Conservation (phyloP, 176 grass and related monocot genomes). For the Triticum dicoccoides region DNA sequence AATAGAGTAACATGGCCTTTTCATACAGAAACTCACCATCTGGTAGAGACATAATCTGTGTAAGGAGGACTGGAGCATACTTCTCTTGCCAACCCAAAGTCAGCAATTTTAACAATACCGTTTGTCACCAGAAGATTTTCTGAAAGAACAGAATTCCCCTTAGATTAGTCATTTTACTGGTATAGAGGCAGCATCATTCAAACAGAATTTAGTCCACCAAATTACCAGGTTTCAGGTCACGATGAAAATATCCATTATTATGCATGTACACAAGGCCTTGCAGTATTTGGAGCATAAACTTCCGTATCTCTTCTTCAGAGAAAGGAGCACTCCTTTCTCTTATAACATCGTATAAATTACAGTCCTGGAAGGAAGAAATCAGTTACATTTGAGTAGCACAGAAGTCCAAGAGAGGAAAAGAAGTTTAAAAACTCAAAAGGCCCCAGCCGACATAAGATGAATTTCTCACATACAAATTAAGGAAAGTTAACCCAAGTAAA, state of each 20-base stretch:
- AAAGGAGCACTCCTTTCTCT: conserved; percentile 56
- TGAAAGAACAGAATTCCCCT: conserved; percentile 8
- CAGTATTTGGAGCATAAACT: conserved; percentile 70
- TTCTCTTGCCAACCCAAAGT: conserved; percentile 97
- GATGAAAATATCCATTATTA: conserved; percentile 93
- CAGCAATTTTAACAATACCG: conserved; percentile 81
- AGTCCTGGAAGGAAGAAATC: conserved; percentile 32
- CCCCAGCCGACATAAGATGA: not conserved
- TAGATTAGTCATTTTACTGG: conserved; percentile 10
- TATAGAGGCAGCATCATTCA: conserved; percentile 11
- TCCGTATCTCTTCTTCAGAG: conserved; percentile 66
- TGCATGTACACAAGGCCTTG: conserved; percentile 89
- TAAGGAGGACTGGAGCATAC: conserved; percentile 78
- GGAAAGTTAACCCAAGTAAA: not conserved
- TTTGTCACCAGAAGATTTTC: conserved; percentile 80
- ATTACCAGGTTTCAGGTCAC: conserved; percentile 91
- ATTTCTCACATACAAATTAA: not conserved
- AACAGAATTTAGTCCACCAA: conserved; percentile 10
- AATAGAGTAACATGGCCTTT: not conserved
- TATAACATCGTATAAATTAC: conserved; percentile 85
- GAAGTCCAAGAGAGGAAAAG: not conserved
- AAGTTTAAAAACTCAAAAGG: conserved; percentile 3
- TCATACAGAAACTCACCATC: conserved; percentile 62
- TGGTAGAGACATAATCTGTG: conserved; percentile 96
- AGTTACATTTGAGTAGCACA: not conserved